phyloP scores from a whole-genome alignment of 495 filamentous ascomycete species.

The Ascodesmis nigricans region DNA sequence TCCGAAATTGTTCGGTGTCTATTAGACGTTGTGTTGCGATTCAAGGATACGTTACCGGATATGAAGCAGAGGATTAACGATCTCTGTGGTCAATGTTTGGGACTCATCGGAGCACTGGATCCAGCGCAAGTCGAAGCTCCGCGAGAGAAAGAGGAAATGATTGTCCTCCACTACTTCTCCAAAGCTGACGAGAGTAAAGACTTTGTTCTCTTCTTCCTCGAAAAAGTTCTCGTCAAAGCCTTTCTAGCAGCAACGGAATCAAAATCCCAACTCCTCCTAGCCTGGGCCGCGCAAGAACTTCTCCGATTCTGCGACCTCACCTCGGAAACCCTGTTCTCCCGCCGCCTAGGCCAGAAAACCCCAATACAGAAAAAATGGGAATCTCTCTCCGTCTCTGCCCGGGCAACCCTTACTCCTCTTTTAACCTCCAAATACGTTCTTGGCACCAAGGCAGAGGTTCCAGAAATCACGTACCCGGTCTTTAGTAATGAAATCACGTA shows the following conservation, averaged over 20 bases:
- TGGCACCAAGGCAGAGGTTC: constrained; percentile 30
- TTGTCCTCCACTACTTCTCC: constrained; percentile 54
- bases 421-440: constrained; percentile 60
- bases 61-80: constrained; percentile 31
- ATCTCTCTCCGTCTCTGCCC: constrained; percentile 44
- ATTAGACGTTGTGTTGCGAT: constrained; percentile 63
- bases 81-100: constrained; percentile 59
- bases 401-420: constrained; percentile 68
- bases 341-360: too few relatives aligned
- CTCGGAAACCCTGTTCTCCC: constrained; percentile 28
- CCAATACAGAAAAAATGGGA: constrained; percentile 42
- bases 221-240: constrained; percentile 69
- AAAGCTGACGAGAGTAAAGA: constrained; percentile 57
- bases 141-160: constrained; percentile 52
- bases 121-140: constrained; percentile 67
- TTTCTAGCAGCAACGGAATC: constrained; percentile 78
- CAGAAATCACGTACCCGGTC: constrained; percentile 48
- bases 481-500: constrained; percentile 44
- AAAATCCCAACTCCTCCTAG: constrained; percentile 67
- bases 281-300: constrained; percentile 82
- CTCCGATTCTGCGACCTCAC: constrained; percentile 39
- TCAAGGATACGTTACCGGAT: constrained; percentile 39
- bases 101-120: constrained; percentile 75
- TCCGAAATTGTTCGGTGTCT: constrained; percentile 47
- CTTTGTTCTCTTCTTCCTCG: constrained; percentile 66